Evolutionary conservation across 129 eudicot genomes (phyloP).

Genomic region (Arctium minus): DNA sequence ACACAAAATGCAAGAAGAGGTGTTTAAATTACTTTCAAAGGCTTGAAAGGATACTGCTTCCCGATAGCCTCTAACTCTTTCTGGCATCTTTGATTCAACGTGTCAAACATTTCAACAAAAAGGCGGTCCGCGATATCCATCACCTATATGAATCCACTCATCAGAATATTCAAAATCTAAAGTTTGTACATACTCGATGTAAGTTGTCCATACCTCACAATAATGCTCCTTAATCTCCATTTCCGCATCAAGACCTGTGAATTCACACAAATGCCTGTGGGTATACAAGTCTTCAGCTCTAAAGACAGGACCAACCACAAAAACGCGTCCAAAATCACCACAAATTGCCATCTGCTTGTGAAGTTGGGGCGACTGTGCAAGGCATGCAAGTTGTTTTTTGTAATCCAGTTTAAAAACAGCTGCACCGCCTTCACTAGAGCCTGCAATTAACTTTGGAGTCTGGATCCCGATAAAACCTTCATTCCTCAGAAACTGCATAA

Average conservation of each 20-base stretch:
- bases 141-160: constrained; percentile 53
- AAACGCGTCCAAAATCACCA: constrained; percentile 84
- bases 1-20: neutral
- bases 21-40: constrained; percentile 51
- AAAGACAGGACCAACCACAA: constrained; percentile 86
- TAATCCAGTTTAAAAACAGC: constrained; percentile 84
- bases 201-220: constrained; percentile 52
- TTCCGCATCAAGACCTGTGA: constrained; percentile 90
- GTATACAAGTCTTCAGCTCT: constrained; percentile 93
- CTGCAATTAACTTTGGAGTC: constrained; percentile 82
- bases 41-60: constrained; percentile 77
- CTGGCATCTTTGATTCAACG: constrained; percentile 60
- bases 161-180: neutral
- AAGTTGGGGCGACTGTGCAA: constrained; percentile 95
- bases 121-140: constrained; percentile 83
- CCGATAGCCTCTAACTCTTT: constrained; percentile 74
- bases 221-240: constrained; percentile 88
- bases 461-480: constrained; percentile 65
- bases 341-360: constrained; percentile 93
- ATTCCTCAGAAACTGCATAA: constrained; percentile 52
- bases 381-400: constrained; percentile 81
- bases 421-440: constrained; percentile 94
- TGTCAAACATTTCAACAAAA: constrained; percentile 77
- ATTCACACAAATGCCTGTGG: constrained; percentile 91
- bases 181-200: neutral